Evolutionary conservation across 2,329 filamentous ascomycete species (phyloP).

Genomic region (Xylaria sp.): DNA sequence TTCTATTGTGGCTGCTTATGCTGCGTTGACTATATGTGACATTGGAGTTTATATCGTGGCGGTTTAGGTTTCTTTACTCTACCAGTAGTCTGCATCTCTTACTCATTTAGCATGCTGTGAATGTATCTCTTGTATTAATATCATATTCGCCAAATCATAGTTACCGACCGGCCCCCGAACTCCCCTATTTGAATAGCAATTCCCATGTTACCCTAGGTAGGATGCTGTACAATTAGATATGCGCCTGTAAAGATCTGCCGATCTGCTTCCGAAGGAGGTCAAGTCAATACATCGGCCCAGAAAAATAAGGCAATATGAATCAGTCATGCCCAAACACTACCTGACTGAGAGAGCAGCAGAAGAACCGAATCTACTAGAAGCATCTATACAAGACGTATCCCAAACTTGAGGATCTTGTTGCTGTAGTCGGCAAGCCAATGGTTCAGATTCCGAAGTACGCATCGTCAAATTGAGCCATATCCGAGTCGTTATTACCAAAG

Average conservation of each 20-base stretch:
- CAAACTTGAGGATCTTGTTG: not conserved
- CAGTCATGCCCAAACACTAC: not conserved
- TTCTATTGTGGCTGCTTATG: not conserved
- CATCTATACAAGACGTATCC: not conserved
- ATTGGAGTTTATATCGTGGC: too few species aligned
- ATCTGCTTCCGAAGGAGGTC: not conserved
- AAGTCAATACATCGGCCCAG: not conserved
- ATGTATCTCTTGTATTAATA: conserved; percentile 15
- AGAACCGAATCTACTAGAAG: not conserved
- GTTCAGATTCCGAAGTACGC: conserved; percentile 57
- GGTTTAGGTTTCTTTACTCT: not conserved
- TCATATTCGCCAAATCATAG: not conserved
- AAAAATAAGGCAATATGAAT: not conserved
- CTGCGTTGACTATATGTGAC: too few species aligned
- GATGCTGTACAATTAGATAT: not conserved
- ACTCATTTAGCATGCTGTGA: not conserved
- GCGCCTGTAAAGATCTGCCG: not conserved
- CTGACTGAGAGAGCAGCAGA: not conserved
- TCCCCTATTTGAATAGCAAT: not conserved
- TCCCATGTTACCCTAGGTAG: not conserved
- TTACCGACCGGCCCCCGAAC: not conserved
- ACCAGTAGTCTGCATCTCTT: not conserved
- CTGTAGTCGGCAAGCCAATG: not conserved
- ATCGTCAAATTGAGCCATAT: conserved; percentile 61
- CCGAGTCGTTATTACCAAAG: conserved; percentile 57